Percentiles rank a stretch among this genome's conserved stretches.
Conservation (phyloP, 2,329 filamentous ascomycete genomes). For the Aspergillus ruber region DNA sequence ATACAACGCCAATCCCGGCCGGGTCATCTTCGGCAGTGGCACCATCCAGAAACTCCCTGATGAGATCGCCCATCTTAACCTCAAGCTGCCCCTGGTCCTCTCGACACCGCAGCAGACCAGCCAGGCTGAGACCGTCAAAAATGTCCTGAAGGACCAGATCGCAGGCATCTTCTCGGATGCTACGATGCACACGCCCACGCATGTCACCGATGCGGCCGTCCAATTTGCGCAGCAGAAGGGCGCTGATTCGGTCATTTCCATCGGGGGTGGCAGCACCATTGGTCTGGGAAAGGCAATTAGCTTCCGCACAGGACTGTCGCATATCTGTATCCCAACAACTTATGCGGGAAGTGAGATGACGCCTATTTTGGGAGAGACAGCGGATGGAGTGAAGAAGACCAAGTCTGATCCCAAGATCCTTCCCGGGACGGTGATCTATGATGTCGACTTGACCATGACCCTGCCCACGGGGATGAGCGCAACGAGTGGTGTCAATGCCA, state of each 20-base stretch:
- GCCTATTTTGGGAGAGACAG: conserved; percentile 57
- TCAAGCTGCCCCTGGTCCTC: conserved; percentile 50
- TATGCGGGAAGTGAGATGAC: conserved; percentile 61
- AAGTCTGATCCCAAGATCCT: conserved; percentile 53
- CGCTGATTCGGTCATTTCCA: conserved; percentile 53
- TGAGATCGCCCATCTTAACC: conserved; percentile 39
- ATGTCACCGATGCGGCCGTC: conserved; percentile 54
- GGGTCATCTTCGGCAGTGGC: conserved; percentile 53
- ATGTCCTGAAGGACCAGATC: conserved; percentile 41
- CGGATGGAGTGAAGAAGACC: conserved; percentile 53
- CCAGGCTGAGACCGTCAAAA: conserved; percentile 42
- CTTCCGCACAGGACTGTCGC: conserved; percentile 48
- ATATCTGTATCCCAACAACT: conserved; percentile 57
- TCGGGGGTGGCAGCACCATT: conserved; percentile 58
- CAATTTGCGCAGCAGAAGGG: conserved; percentile 37
- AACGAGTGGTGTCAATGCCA: conserved; percentile 59
- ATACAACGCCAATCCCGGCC: conserved; percentile 49
- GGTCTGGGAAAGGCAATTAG: conserved; percentile 57
- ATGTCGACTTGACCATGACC: conserved; percentile 57
- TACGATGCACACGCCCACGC: conserved; percentile 57
- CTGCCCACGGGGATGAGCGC: conserved; percentile 49
- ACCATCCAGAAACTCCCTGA: conserved; percentile 45
- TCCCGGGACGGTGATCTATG: conserved; percentile 57
- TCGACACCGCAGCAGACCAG: conserved; percentile 48
- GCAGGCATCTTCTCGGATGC: conserved; percentile 51